A percentile compares a stretch with the other conserved stretches of the same genome.
Evolutionary conservation across 2,329 filamentous ascomycete genomes (phyloP).

Genomic region (Lasiodiplodia hormozganensis): DNA sequence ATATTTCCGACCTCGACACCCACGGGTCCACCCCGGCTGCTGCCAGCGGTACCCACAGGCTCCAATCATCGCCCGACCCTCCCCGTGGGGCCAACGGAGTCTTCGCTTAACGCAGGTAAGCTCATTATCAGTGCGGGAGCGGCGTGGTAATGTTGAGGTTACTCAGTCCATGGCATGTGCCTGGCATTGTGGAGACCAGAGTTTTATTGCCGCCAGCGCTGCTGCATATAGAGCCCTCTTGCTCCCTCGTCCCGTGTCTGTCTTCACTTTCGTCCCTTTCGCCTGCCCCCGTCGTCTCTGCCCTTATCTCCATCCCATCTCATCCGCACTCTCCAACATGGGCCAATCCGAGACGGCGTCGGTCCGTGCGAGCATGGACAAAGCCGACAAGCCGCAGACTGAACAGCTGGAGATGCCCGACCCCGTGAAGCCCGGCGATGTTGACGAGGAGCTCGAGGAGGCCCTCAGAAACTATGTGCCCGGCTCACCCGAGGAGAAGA

Average conservation of each 20-base stretch:
- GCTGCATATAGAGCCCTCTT: not conserved
- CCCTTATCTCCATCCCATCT: not conserved
- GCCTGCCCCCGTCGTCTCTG: not conserved
- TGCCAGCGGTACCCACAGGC: not conserved
- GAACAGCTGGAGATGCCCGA: constrained; percentile 25
- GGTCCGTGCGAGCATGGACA: constrained; percentile 18
- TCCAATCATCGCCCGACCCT: constrained; percentile 3
- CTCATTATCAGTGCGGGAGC: constrained; percentile 19
- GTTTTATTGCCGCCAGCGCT: not conserved
- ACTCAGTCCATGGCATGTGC: not conserved
- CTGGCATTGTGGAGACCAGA: not conserved
- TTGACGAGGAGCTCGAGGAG: constrained; percentile 27
- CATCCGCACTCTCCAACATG: not conserved
- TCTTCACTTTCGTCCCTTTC: not conserved
- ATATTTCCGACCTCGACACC: not conserved
- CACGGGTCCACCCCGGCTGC: not conserved
- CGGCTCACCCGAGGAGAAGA: constrained; percentile 53
- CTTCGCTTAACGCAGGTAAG: constrained; percentile 16
- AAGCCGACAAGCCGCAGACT: constrained; percentile 12
- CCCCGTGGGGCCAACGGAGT: constrained; percentile 27
- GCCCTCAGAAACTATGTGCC: constrained; percentile 29
- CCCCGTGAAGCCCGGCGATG: constrained; percentile 4
- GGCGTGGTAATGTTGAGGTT: constrained; percentile 14
- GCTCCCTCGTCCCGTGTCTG: not conserved
- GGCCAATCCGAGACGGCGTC: not conserved